These are phyloP conservation scores for Cenchrus purpureus DNA, from an alignment of 176 grass and related monocot genomes.

Conservation along the genomic window DNA sequence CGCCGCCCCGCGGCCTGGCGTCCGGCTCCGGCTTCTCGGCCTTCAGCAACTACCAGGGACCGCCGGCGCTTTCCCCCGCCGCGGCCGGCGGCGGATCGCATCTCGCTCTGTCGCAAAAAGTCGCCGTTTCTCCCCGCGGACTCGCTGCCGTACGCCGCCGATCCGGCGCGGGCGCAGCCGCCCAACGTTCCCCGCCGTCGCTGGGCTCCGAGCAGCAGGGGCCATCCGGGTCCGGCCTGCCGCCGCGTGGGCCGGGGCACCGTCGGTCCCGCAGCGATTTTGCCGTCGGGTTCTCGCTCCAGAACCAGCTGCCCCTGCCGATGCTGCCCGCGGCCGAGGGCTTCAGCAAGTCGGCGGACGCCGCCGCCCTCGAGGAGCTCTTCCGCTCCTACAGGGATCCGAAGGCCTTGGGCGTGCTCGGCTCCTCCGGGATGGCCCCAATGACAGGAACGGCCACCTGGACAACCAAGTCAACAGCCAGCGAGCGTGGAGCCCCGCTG, in stretches of 20 bases:
- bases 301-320: not conserved
- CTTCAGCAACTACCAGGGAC: constrained; percentile 37
- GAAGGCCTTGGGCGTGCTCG: constrained; percentile 40
- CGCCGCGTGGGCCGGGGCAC: constrained; percentile 52
- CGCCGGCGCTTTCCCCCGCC: not conserved
- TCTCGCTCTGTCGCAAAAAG: constrained; percentile 43
- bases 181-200: constrained; percentile 26
- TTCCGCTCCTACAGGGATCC: constrained; percentile 66
- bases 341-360: constrained; percentile 9
- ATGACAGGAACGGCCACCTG: constrained; percentile 5
- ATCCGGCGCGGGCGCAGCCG: not conserved
- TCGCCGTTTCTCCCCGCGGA: constrained; percentile 48
- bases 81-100: constrained; percentile 29
- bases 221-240: constrained; percentile 33
- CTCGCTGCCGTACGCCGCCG: constrained; percentile 34
- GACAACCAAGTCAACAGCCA: not conserved
- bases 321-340: not conserved
- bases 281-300: constrained; percentile 25
- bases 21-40: constrained; percentile 29
- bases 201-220: constrained; percentile 9
- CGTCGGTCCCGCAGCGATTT: constrained; percentile 76
- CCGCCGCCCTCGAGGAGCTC: constrained; percentile 46
- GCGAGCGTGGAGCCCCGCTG: constrained; percentile 44
- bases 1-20: not conserved
- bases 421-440: constrained; percentile 34